A percentile compares a stretch with the other conserved stretches of the same genome.
These are phyloP conservation scores for Hygrophila difformis DNA, from an alignment of 257 asterid genomes.

Conservation along the genomic window DNA sequence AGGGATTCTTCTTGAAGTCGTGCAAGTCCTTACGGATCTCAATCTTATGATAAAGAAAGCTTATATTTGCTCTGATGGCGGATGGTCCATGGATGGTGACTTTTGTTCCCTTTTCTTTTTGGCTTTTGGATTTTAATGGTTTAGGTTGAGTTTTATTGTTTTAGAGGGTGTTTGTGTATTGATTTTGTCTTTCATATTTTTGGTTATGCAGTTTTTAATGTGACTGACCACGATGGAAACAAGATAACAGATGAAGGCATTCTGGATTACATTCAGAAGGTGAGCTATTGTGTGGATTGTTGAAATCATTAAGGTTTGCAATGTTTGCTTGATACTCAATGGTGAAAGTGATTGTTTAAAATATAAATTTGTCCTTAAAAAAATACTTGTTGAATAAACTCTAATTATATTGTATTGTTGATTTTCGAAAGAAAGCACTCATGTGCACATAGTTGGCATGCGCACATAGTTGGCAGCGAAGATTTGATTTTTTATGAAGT, in stretches of 20 bases:
- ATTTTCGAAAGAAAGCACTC: too few relatives aligned
- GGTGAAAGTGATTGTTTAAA: too few relatives aligned
- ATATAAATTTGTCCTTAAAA: too few relatives aligned
- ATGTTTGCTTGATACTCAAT: too few relatives aligned
- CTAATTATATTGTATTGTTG: too few relatives aligned
- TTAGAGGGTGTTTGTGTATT: too few relatives aligned
- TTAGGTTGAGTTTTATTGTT: conserved; percentile 8
- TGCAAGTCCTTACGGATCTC: conserved; percentile 91
- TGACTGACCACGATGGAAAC: conserved; percentile 74
- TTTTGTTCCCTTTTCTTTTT: conserved; percentile 4
- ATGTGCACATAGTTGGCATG: too few relatives aligned
- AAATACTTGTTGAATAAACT: too few relatives aligned
- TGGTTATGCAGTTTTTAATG: conserved; percentile 60
- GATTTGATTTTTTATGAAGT: too few relatives aligned
- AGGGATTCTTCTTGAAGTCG: conserved; percentile 86
- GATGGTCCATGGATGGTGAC: conserved; percentile 99
- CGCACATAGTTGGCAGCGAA: too few relatives aligned
- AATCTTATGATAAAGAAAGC: conserved; percentile 73
- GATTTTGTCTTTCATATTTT: background rate
- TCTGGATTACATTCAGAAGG: conserved; percentile 78
- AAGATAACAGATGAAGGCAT: conserved; percentile 73
- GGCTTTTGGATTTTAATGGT: background rate
- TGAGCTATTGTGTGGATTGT: too few relatives aligned
- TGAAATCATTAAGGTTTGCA: too few relatives aligned
- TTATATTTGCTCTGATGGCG: conserved; percentile 93